Percentiles rank a stretch among this genome's conserved stretches.
Evolutionary conservation across 2,329 filamentous ascomycete genomes (phyloP).

Genomic region (Monilinia polystroma): DNA sequence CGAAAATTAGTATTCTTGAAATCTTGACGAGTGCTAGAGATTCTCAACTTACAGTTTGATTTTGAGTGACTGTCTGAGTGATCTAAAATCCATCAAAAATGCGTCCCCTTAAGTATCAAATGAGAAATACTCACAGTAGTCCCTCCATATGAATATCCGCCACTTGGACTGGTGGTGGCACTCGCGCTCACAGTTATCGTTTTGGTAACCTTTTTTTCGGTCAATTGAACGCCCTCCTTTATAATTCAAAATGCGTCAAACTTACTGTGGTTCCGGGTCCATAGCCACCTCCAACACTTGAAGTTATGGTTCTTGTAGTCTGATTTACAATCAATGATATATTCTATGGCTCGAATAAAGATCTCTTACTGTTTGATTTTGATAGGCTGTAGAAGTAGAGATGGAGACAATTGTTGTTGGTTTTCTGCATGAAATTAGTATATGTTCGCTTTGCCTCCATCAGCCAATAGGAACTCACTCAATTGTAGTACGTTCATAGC

Average conservation of each 20-base stretch:
- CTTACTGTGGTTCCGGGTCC: slow-evolving; percentile 13
- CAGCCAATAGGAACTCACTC: not conserved
- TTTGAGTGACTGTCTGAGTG: slow-evolving; percentile 13
- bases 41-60: slow-evolving; percentile 9
- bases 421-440: not conserved
- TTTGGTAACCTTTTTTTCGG: not conserved
- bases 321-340: not conserved
- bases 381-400: slow-evolving; percentile 10
- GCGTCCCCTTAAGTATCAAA: not conserved
- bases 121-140: not conserved
- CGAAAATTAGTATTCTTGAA: not conserved
- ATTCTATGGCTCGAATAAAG: not conserved
- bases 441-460: not conserved
- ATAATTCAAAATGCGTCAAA: not conserved
- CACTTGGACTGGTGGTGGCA: not conserved
- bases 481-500: slow-evolving; percentile 5
- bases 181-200: not conserved
- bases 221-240: not conserved
- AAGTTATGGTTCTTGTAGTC: not conserved
- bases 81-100: slow-evolving; percentile 4
- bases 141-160: slow-evolving; percentile 11
- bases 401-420: slow-evolving; percentile 11
- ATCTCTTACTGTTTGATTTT: slow-evolving; percentile 9
- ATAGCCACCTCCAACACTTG: slow-evolving; percentile 5
- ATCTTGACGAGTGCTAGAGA: not conserved